Evolutionary conservation across 2,329 filamentous ascomycete species (phyloP).

Genomic region (Albophoma yamanashiensis): DNA sequence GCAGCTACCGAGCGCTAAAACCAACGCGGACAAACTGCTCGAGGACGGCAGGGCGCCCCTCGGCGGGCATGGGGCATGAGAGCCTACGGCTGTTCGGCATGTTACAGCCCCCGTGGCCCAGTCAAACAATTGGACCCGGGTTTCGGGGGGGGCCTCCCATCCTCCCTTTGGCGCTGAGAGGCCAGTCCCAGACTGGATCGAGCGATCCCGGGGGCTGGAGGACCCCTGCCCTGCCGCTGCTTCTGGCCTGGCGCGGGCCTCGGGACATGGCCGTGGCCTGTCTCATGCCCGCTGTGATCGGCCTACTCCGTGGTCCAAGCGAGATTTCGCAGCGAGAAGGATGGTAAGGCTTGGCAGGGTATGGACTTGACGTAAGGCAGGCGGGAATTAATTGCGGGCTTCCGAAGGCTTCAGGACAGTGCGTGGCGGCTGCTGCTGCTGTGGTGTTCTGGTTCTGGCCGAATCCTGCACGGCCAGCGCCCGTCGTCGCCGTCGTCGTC

Average conservation of each 20-base stretch:
- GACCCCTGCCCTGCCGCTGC: not conserved
- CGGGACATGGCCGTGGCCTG: not conserved
- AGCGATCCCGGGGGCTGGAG: not conserved
- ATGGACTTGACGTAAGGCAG: not conserved
- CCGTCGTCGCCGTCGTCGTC: not conserved
- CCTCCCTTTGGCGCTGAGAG: not conserved
- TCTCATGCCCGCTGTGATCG: not conserved
- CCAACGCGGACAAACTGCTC: not conserved
- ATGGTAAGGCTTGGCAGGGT: not conserved
- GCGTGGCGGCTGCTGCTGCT: not conserved
- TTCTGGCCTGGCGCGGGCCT: not conserved
- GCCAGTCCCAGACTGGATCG: not conserved
- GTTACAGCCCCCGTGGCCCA: not conserved
- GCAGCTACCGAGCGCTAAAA: too few species aligned
- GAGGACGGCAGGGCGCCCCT: not conserved
- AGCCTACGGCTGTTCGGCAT: not conserved
- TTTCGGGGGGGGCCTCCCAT: not conserved
- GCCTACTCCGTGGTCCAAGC: not conserved
- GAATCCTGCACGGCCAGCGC: not conserved
- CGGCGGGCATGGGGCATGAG: not conserved
- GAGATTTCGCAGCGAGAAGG: not conserved
- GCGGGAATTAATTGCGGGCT: not conserved
- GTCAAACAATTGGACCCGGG: not conserved
- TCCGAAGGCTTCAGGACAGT: not conserved
- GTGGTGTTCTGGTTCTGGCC: not conserved